A percentile compares a stretch with the other conserved stretches of the same genome.
Evolutionary conservation across 257 asterid genomes (phyloP).

Genomic region (Solanum chilense): DNA sequence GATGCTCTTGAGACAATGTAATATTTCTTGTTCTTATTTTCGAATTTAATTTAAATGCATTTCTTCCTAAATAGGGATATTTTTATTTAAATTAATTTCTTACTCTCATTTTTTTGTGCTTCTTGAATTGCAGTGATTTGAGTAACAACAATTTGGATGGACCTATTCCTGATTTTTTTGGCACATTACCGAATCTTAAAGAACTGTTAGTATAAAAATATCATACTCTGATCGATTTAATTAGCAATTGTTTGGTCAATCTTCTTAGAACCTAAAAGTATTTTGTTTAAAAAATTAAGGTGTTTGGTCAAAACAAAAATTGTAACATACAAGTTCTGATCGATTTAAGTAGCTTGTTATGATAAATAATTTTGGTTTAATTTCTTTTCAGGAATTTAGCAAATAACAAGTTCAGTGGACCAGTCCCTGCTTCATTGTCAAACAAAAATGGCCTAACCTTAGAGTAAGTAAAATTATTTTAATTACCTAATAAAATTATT

Average conservation of each 20-base stretch:
- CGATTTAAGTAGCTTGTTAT: not conserved
- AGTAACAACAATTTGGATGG: constrained; percentile 41
- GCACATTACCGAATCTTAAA: constrained; percentile 34
- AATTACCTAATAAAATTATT: not conserved
- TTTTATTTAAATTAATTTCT: not conserved
- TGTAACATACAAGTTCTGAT: no score
- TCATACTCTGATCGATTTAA: not conserved
- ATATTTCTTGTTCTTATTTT: not conserved
- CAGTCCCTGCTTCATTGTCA: constrained; percentile 40
- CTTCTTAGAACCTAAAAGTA: not conserved
- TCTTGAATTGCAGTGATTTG: constrained; percentile 30
- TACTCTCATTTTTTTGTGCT: not conserved
- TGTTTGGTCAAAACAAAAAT: not conserved
- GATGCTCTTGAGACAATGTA: constrained; percentile 50
- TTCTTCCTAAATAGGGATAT: not conserved
- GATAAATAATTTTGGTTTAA: not conserved
- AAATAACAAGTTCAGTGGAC: constrained; percentile 38
- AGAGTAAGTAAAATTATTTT: constrained; percentile 20
- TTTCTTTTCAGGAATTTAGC: constrained; percentile 41
- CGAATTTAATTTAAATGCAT: not conserved
- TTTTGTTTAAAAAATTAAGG: not conserved
- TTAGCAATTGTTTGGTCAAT: not conserved
- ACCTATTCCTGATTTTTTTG: constrained; percentile 49
- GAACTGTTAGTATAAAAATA: constrained; percentile 19
- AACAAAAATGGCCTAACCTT: constrained; percentile 21